phyloP scores from a whole-genome alignment of 768 basidiomycete genomes.

The Termitomyces sp. region DNA sequence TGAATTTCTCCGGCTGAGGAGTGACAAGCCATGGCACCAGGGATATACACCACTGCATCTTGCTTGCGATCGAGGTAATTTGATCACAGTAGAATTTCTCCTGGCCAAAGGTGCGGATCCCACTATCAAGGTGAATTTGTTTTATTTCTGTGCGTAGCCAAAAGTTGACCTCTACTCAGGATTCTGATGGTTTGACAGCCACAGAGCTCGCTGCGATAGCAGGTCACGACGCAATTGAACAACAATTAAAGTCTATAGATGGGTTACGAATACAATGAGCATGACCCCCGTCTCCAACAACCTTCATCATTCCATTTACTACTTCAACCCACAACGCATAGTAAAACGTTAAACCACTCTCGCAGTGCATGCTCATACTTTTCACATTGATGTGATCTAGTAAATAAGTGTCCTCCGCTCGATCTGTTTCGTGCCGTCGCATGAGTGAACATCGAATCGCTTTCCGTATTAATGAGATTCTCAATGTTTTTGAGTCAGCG shows the following conservation, averaged over 20 bases:
- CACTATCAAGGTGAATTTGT: conserved; percentile 44
- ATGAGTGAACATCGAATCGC: background rate
- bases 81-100: conserved; percentile 50
- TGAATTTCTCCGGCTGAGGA: background rate
- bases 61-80: conserved; percentile 77
- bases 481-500: background rate
- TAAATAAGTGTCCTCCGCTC: background rate
- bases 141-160: background rate
- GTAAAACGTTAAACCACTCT: background rate
- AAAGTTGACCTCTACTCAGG: conserved; percentile 33
- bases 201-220: conserved; percentile 56
- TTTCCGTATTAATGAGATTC: background rate
- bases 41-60: conserved; percentile 87
- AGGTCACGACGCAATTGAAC: conserved; percentile 49
- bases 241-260: conserved; percentile 16
- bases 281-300: background rate
- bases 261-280: background rate
- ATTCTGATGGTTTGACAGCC: conserved; percentile 60
- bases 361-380: background rate
- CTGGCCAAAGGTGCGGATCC: conserved; percentile 61
- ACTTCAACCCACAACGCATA: background rate
- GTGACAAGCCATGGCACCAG: conserved; percentile 36
- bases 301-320: background rate
- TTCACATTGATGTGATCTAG: background rate
- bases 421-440: background rate